A percentile compares a stretch with the other conserved stretches of the same genome.
Evolutionary conservation across 345 rosid species (phyloP).

Genomic region (Pugionium cornutum): DNA sequence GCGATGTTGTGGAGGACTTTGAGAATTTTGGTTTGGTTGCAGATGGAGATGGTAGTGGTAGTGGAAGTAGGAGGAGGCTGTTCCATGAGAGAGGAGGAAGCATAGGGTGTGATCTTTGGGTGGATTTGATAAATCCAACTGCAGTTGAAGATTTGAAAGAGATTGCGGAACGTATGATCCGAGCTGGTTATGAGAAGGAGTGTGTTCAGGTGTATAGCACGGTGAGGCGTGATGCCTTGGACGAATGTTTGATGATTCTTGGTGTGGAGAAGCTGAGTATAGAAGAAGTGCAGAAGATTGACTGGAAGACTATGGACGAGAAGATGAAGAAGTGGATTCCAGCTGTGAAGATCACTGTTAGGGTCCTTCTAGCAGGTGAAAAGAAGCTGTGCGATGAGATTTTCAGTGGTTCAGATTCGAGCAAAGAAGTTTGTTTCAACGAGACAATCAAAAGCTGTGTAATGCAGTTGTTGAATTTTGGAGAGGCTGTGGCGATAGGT

Average conservation of each 20-base stretch:
- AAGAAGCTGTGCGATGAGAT: slow-evolving; percentile 77
- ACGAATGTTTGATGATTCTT: slow-evolving; percentile 72
- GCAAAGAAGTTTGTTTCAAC: slow-evolving; percentile 75
- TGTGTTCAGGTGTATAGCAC: slow-evolving; percentile 83
- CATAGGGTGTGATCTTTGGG: slow-evolving; percentile 71
- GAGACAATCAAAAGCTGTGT: slow-evolving; percentile 82
- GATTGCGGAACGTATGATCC: slow-evolving; percentile 87
- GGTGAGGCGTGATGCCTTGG: slow-evolving; percentile 79
- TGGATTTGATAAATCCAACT: slow-evolving; percentile 70
- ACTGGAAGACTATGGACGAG: slow-evolving; percentile 90
- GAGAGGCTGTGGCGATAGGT: slow-evolving; percentile 85
- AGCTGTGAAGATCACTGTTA: slow-evolving; percentile 70
- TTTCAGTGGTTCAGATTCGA: slow-evolving; percentile 56
- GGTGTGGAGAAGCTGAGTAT: slow-evolving; percentile 93
- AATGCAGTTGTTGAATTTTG: slow-evolving; percentile 89
- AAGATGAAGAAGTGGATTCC: slow-evolving; percentile 98
- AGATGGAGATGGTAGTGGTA: slow-evolving; percentile 48
- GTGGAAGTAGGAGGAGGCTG: slow-evolving; percentile 54
- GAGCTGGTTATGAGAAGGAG: slow-evolving; percentile 91
- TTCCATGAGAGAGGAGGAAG: slow-evolving; percentile 90
- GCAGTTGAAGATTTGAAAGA: slow-evolving; percentile 66
- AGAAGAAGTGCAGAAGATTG: slow-evolving; percentile 92
- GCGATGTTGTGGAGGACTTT: slow-evolving; percentile 67
- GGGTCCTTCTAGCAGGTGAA: slow-evolving; percentile 78
- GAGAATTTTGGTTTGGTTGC: slow-evolving; percentile 60